Conservation (phyloP, 2,329 filamentous ascomycete species). For the Aspergillus fumigatiaffinis region DNA sequence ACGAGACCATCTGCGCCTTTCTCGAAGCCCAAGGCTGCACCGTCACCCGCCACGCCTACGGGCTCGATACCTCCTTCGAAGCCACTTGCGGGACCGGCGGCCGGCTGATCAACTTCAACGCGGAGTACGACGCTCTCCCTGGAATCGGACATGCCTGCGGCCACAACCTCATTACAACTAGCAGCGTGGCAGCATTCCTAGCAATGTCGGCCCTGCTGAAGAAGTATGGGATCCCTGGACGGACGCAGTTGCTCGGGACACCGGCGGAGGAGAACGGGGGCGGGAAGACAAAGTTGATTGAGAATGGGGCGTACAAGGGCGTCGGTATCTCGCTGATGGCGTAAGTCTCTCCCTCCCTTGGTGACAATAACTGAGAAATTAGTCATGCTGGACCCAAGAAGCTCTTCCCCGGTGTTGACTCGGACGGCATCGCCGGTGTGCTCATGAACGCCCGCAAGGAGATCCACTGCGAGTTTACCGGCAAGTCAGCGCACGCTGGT, state of each 20-base stretch:
- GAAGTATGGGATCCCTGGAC: conserved; percentile 36
- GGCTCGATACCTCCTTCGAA: conserved; percentile 51
- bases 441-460: conserved; percentile 34
- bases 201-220: conserved; percentile 46
- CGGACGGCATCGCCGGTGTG: conserved; percentile 24
- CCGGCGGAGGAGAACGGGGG: conserved; percentile 39
- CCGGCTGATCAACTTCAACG: conserved; percentile 35
- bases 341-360: conserved; percentile 18
- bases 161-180: conserved; percentile 38
- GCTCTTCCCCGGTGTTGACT: conserved; percentile 21
- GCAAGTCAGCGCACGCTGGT: conserved; percentile 55
- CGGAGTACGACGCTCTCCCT: conserved; percentile 43
- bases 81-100: conserved; percentile 42
- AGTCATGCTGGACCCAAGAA: conserved; percentile 25
- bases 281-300: conserved; percentile 40
- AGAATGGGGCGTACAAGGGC: conserved; percentile 41
- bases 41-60: conserved; percentile 50
- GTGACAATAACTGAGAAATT: background rate
- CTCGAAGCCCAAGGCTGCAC: conserved; percentile 44
- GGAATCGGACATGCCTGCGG: conserved; percentile 41
- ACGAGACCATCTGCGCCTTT: conserved; percentile 47
- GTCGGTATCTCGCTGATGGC: conserved; percentile 45
- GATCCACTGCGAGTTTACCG: conserved; percentile 42
- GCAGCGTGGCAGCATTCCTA: conserved; percentile 37
- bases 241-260: conserved; percentile 35